Base-by-base conservation (phyloP, 1,284 basidiomycete species). In the Ceratobasidium sp. region DNA sequence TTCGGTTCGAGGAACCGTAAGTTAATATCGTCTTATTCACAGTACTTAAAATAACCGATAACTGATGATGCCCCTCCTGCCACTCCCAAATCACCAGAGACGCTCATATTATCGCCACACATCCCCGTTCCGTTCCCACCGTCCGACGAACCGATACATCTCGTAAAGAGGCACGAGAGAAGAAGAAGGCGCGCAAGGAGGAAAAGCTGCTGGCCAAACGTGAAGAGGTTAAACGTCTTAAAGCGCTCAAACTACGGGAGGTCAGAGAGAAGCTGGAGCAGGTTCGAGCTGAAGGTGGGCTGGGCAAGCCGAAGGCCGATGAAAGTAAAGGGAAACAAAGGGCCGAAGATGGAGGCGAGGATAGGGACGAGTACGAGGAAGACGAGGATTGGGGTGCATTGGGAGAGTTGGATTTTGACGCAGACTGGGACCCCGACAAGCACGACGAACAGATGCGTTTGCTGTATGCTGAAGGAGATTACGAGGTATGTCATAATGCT, bases 1-100 rank as follows among this genome's bases (percentile, higher is more conserved):
- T 97, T 87, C 91, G 96, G 72, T 97, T 95, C 84, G 96, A 98
- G 85, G 96, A 98, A 85, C 94, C 95, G 91, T 95, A 81, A 84
- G 94, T 90, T 42, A 15, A 15, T 15, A 40, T 60, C 58, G 28
- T 77, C 53, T 51, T 42, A 60, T 56, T 9, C 63, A 70, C 44
- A 23, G 68, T 7, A 66, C 61, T 73, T 40, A 2, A 53, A 40
- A 58, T 26, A 77, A 20, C 56, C 49, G 28, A 58, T 26, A 77
- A 20, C 56, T 53, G 28, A 26, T 79, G 69, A 75, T 61, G 72
- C 40, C 33, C 63, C 60, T 55, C 64, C 18, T 18, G 18, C 46
- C 46, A 33, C 18, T 49, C 18, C 46, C 46, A 18, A 18, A 49
- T 7, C 26, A 56, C 23, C 82, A 95, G 94, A 60, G 92, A 91